Conservation (phyloP, 768 basidiomycete genomes). For the Tylopilus sp. region DNA sequence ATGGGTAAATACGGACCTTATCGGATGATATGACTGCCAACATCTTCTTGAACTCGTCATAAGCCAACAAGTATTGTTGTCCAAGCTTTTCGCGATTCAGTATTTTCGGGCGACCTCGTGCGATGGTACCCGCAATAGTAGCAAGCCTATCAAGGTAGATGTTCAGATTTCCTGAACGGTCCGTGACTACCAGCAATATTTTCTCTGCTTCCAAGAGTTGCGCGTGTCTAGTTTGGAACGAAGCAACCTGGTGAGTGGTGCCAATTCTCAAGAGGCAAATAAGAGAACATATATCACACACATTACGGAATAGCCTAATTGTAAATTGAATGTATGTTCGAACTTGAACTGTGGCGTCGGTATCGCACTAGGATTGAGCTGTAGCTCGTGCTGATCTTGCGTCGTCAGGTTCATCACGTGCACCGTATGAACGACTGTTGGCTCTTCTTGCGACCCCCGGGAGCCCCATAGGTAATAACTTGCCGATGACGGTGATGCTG, state of each 20-base stretch:
- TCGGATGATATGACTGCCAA: constrained; percentile 42
- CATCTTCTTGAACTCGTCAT: constrained; percentile 50
- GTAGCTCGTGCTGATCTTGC: constrained; percentile 27
- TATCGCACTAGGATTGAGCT: constrained; percentile 19
- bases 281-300: neutral
- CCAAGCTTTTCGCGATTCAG: constrained; percentile 48
- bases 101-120: constrained; percentile 22
- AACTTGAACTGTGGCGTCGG: constrained; percentile 23
- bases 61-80: constrained; percentile 42
- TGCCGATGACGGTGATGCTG: neutral
- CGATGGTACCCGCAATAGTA: constrained; percentile 32
- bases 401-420: constrained; percentile 27
- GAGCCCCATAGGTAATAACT: constrained; percentile 2
- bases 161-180: constrained; percentile 30
- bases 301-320: constrained; percentile 19
- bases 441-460: constrained; percentile 13
- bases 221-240: constrained; percentile 23
- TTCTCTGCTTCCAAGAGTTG: constrained; percentile 42
- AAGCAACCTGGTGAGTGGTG: neutral
- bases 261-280: too few species aligned
- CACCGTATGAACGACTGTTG: constrained; percentile 18
- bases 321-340: constrained; percentile 16
- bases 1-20: constrained; percentile 31
- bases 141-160: constrained; percentile 39
- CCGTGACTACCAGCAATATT: constrained; percentile 41